phyloP scores from a whole-genome alignment of 257 asterid genomes.

The Ballota nigra region DNA sequence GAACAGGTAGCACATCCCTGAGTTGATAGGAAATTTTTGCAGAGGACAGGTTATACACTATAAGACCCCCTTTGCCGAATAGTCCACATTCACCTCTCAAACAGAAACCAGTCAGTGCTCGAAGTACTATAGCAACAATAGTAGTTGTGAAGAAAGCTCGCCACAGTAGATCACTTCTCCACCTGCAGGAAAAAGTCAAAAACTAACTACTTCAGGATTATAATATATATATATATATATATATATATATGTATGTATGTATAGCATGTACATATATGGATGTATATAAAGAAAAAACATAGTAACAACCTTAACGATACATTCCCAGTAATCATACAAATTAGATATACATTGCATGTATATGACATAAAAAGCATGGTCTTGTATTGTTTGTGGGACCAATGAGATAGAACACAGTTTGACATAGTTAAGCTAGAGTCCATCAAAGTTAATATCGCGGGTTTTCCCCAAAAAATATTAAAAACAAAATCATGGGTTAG shows the following conservation, averaged over 20 bases:
- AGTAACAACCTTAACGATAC: not conserved
- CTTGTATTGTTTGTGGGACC: not conserved
- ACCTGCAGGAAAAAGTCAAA: conserved; percentile 48
- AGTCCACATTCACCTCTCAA: conserved; percentile 83
- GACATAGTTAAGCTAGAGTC: not conserved
- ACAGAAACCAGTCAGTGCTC: conserved; percentile 69
- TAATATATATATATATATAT: too few species aligned
- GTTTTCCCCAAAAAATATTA: too few species aligned
- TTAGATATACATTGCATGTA: not conserved
- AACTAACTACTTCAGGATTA: conserved; percentile 1
- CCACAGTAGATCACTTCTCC: conserved; percentile 88
- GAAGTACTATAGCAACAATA: conserved; percentile 76
- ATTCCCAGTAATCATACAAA: not conserved
- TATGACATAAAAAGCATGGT: not conserved
- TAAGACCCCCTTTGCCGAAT: conserved; percentile 86
- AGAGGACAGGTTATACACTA: conserved; percentile 75
- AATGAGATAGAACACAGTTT: not conserved
- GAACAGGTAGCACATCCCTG: conserved; percentile 68
- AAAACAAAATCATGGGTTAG: conserved; percentile 1
- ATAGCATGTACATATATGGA: not conserved
- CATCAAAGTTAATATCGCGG: too few species aligned
- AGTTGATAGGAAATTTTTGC: conserved; percentile 63
- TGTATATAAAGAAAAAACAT: not conserved
- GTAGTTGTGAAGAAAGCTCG: conserved; percentile 82
- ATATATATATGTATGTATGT: too few species aligned